Evolutionary conservation across 2,329 filamentous ascomycete species (phyloP).

Genomic region (Ceratocystis ficicola): DNA sequence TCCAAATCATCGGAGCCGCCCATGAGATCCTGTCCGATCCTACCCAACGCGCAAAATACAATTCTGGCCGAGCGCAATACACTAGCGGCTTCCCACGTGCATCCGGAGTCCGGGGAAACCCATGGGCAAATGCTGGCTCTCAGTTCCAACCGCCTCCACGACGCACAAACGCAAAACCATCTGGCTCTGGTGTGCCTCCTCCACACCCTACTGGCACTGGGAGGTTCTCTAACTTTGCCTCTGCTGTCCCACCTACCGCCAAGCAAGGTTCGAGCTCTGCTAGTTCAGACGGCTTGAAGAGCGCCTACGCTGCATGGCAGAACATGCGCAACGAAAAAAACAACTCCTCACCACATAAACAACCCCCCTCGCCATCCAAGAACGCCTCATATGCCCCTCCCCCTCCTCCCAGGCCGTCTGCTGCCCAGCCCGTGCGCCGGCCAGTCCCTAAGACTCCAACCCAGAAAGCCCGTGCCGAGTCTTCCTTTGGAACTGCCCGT

Average conservation of each 20-base stretch:
- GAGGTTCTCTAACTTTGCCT: conserved; percentile 30
- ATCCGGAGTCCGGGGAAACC: conserved; percentile 46
- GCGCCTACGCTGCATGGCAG: conserved; percentile 34
- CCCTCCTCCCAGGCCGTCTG: conserved; percentile 27
- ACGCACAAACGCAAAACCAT: conserved; percentile 27
- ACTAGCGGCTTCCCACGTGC: conserved; percentile 34
- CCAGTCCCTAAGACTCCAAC: conserved; percentile 40
- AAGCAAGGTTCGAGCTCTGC: conserved; percentile 30
- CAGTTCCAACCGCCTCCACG: conserved; percentile 42
- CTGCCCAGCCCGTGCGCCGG: conserved; percentile 28
- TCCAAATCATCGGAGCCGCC: conserved; percentile 75
- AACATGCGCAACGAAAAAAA: conserved; percentile 30
- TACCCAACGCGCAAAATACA: conserved; percentile 41
- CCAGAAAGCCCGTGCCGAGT: conserved; percentile 42
- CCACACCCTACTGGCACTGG: conserved; percentile 23
- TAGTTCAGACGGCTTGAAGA: conserved; percentile 32
- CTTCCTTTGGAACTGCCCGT: conserved; percentile 38
- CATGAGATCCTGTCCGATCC: conserved; percentile 58
- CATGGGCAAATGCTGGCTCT: conserved; percentile 40
- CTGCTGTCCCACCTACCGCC: conserved; percentile 34
- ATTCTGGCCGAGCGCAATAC: conserved; percentile 30
- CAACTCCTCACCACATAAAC: conserved; percentile 18
- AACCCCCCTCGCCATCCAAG: conserved; percentile 23
- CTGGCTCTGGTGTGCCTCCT: conserved; percentile 1
- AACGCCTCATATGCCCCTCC: conserved; percentile 26